Evolutionary conservation across 768 basidiomycete species (phyloP).

Genomic region (Boletales sp.): DNA sequence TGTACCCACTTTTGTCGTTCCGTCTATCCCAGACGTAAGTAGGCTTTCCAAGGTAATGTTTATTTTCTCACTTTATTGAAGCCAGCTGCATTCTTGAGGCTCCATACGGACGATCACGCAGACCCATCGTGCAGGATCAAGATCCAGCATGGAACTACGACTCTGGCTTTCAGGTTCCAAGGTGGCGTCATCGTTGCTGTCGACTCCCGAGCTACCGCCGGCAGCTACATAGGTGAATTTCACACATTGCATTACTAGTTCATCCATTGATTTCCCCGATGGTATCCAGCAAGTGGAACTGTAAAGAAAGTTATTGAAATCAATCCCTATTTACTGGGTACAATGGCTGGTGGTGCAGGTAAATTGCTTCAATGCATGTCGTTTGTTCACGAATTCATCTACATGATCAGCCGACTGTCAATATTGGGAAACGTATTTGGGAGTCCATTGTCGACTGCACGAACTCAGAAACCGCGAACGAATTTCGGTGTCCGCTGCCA

Average conservation of each 20-base stretch:
- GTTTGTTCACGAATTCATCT: constrained; percentile 3
- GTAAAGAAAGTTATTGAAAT: constrained; percentile 99
- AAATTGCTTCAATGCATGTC: constrained; percentile 23
- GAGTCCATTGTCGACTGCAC: constrained; percentile 94
- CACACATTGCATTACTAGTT: background rate
- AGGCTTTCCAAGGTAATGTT: background rate
- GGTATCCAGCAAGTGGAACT: constrained; percentile 77
- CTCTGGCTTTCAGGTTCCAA: constrained; percentile 92
- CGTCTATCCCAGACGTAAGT: constrained; percentile 74
- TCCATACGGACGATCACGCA: constrained; percentile 94
- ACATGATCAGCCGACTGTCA: constrained; percentile 78
- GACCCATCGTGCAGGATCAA: constrained; percentile 95
- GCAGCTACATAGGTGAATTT: constrained; percentile 87
- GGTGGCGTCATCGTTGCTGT: constrained; percentile 99
- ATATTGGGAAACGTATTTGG: constrained; percentile 99
- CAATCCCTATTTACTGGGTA: constrained; percentile 97
- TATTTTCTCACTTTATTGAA: constrained; percentile 31
- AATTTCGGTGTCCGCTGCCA: constrained; percentile 98
- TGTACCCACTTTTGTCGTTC: constrained; percentile 68
- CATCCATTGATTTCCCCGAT: background rate
- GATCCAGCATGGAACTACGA: constrained; percentile 98
- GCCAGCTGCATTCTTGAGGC: constrained; percentile 87
- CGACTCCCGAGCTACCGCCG: constrained; percentile 97
- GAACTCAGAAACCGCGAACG: constrained; percentile 95
- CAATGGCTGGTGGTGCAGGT: constrained; percentile 99